These are phyloP conservation scores for Botryotinia globosa DNA, from an alignment of 2,329 filamentous ascomycete genomes.

Conservation along the genomic window DNA sequence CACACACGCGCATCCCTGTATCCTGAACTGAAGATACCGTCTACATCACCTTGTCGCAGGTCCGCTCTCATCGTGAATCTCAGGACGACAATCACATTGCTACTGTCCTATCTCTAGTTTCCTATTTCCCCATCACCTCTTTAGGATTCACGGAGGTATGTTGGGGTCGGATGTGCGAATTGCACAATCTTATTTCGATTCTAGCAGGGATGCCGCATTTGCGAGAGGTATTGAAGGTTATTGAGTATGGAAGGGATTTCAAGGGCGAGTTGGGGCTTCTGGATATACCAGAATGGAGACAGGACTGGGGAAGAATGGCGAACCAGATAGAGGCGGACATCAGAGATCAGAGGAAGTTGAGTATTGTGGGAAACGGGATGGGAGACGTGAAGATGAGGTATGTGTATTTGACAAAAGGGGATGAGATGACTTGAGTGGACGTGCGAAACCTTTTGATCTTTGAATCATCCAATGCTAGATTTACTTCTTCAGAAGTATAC, in stretches of 20 bases:
- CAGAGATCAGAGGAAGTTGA: not conserved
- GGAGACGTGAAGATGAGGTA: not conserved
- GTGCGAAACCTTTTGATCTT: not conserved
- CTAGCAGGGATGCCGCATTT: not conserved
- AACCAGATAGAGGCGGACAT: not conserved
- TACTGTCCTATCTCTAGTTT: not conserved
- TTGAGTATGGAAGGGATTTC: not conserved
- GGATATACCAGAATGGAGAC: not conserved
- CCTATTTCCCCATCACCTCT: not conserved
- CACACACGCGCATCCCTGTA: not conserved
- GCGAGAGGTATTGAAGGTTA: not conserved
- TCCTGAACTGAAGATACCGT: not conserved
- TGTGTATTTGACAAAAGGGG: conserved; percentile 4
- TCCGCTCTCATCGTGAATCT: no score
- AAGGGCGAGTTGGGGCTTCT: not conserved
- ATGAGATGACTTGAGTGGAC: not conserved
- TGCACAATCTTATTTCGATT: not conserved
- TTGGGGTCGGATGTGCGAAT: not conserved
- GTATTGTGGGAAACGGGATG: not conserved
- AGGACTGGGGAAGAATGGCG: not conserved
- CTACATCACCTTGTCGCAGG: not conserved
- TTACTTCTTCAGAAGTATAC: not conserved
- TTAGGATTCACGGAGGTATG: not conserved
- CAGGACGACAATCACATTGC: not conserved
- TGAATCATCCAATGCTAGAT: not conserved